Base-by-base conservation (phyloP, 768 basidiomycete species). In the Podaxis sp. region DNA sequence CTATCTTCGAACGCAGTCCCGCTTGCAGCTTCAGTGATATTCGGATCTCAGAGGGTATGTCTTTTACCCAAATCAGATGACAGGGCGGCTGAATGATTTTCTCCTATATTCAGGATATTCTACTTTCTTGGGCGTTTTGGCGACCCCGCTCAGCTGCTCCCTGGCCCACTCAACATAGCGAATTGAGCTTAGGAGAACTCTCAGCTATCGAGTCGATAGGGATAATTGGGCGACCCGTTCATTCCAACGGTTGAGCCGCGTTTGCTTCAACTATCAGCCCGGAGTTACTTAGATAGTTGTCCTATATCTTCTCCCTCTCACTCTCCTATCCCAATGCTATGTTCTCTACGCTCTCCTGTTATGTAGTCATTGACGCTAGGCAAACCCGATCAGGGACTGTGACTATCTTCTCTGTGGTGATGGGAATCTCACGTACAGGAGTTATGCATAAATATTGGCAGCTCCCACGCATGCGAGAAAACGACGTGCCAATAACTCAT, bases 41-140 rank as follows among this genome's bases (percentile, higher is more conserved):
- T 61, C 33, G 59, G 52, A 42, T 53, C 59, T 12, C 59, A 61
- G 42, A 22, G 59, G 52, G 59, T 61, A n/a, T 19, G 52, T 44
- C 52, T 19, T 17, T 8, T 55, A 13, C 22, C 19, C 15, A 38
- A 17, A 40, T 11, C 11, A 17, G 8, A 55, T n/a, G 4, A 12
- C 22, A 24, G 28, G 6, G 8, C 22, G 48, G 22, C 24, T 9
- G 24, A 22, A 24, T 17, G 8, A 8, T 24, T 11, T 24, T 46
- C n/a, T 24, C 19, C 11, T 33, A 24, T 51, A 39, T 12, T 52
- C 48, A 61, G 59, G 59, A 61, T 61, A 53, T 61, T 30, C 22
- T 61, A 5, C 22, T 22, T 15, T 19, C 39, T 19, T 61, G 59
- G 59, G 30, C 53, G 52, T 61, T 61, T 33, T 61, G 59, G 59